A percentile compares a stretch with the other conserved stretches of the same genome.
These are phyloP conservation scores for Paratinospora sagittata DNA, from an alignment of 164 flowering plant genomes.

Conservation along the genomic window DNA sequence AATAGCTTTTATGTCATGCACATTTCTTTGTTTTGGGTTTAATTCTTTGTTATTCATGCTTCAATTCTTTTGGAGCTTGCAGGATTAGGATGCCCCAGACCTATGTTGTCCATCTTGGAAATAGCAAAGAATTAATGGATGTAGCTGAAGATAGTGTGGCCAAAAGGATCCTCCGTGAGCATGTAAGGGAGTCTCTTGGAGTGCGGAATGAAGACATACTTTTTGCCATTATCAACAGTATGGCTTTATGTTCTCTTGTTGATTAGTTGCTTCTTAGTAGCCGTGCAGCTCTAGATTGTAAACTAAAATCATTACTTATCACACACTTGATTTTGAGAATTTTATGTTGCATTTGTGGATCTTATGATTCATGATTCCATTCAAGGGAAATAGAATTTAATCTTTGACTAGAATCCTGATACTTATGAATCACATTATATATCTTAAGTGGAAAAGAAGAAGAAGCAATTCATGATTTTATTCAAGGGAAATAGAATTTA, in stretches of 20 bases:
- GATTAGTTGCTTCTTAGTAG: neutral
- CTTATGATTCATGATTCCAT: neutral
- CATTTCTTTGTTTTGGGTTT: neutral
- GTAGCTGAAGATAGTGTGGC: conserved; percentile 90
- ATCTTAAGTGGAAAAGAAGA: neutral
- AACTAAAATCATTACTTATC: too few species aligned
- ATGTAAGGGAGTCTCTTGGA: conserved; percentile 86
- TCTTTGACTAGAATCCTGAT: neutral
- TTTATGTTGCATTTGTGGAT: neutral
- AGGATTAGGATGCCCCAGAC: conserved; percentile 94
- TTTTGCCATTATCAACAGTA: conserved; percentile 93
- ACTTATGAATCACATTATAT: too few species aligned
- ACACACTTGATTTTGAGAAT: neutral
- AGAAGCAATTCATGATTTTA: neutral
- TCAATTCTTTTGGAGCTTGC: conserved; percentile 16
- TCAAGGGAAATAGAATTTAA: neutral
- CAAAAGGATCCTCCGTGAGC: conserved; percentile 81
- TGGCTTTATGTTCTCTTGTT: conserved; percentile 17
- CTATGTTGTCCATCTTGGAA: conserved; percentile 95
- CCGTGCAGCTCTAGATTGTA: neutral
- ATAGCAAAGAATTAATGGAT: conserved; percentile 93
- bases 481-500: neutral
- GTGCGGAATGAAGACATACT: conserved; percentile 80
- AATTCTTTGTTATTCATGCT: too few species aligned
- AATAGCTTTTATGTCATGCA: neutral